Conservation (phyloP, 2,329 filamentous ascomycete genomes). For the Penicillium sp. region DNA sequence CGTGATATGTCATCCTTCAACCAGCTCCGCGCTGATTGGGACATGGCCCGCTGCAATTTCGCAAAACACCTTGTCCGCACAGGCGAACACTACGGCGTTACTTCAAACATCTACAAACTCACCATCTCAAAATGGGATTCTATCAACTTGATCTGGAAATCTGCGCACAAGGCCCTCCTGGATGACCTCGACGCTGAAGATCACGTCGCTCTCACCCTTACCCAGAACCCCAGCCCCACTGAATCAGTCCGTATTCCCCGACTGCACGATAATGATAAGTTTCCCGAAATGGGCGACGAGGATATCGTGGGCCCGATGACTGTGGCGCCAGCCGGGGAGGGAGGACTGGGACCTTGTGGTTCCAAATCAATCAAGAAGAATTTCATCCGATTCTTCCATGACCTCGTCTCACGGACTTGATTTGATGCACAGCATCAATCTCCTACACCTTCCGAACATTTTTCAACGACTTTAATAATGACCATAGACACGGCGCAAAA, state of each 20-base stretch:
- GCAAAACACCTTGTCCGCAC: conserved; percentile 86
- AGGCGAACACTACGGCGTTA: conserved; percentile 86
- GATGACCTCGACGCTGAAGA: conserved; percentile 48
- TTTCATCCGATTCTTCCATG: conserved; percentile 50
- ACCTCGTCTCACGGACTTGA: conserved; percentile 42
- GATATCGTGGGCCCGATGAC: conserved; percentile 94
- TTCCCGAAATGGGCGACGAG: conserved; percentile 83
- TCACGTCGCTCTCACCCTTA: conserved; percentile 42
- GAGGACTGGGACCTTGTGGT: conserved; percentile 45
- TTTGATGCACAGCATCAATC: neutral
- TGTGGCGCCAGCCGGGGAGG: conserved; percentile 48
- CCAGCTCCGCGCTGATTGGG: conserved; percentile 78
- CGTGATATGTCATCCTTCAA: conserved; percentile 65
- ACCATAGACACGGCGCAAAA: conserved; percentile 29
- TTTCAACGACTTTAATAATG: conserved; percentile 26
- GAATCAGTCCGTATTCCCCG: conserved; percentile 53
- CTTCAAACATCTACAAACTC: conserved; percentile 83
- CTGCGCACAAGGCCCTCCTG: conserved; percentile 68
- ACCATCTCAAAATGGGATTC: conserved; percentile 89
- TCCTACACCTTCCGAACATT: conserved; percentile 1
- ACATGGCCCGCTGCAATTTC: conserved; percentile 80
- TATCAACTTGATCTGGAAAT: conserved; percentile 75
- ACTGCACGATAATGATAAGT: conserved; percentile 70
- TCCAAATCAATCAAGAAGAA: conserved; percentile 46
- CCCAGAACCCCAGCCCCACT: conserved; percentile 47